phyloP scores from a whole-genome alignment of 352 stramenopile species.

The Phytophthora fragariae region DNA sequence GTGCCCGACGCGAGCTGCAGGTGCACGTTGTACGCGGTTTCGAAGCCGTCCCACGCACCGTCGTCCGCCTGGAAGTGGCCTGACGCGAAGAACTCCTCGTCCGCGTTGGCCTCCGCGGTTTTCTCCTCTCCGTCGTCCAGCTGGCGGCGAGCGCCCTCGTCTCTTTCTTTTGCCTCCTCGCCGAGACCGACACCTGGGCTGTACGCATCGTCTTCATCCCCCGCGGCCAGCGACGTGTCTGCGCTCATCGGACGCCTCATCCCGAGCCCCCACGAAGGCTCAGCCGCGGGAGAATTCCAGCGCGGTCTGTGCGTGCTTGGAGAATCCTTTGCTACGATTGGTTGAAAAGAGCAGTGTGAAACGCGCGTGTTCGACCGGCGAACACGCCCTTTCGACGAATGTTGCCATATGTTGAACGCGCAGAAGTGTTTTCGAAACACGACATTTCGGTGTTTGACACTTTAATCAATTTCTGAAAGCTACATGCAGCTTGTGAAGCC shows the following conservation, averaged over 20 bases:
- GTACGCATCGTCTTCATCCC: slow-evolving; percentile 7
- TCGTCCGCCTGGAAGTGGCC: slow-evolving; percentile 26
- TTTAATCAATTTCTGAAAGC: not conserved
- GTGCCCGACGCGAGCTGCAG: slow-evolving; percentile 35
- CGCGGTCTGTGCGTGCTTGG: slow-evolving; percentile 5
- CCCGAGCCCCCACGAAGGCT: slow-evolving; percentile 8
- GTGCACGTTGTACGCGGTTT: slow-evolving; percentile 39
- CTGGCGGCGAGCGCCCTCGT: slow-evolving; percentile 8
- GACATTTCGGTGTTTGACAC: slow-evolving; percentile 6
- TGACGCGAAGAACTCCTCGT: slow-evolving; percentile 26
- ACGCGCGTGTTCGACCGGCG: not conserved
- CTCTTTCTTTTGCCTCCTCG: not conserved
- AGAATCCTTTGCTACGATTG: slow-evolving; percentile 18
- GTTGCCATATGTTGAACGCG: slow-evolving; percentile 23
- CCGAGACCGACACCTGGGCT: not conserved
- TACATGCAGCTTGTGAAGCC: not conserved
- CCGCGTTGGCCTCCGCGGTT: slow-evolving; percentile 24
- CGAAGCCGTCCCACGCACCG: slow-evolving; percentile 30
- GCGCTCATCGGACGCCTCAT: slow-evolving; percentile 25
- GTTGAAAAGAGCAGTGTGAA: slow-evolving; percentile 29
- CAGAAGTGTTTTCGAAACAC: slow-evolving; percentile 26
- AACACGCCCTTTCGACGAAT: slow-evolving; percentile 15
- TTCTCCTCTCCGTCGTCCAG: slow-evolving; percentile 38
- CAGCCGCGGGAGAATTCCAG: slow-evolving; percentile 19
- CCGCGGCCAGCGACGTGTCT: not conserved